Percentiles rank a stretch among this genome's conserved stretches.
phyloP scores from a whole-genome alignment of 441 rosid genomes.

The Populus hybrid region DNA sequence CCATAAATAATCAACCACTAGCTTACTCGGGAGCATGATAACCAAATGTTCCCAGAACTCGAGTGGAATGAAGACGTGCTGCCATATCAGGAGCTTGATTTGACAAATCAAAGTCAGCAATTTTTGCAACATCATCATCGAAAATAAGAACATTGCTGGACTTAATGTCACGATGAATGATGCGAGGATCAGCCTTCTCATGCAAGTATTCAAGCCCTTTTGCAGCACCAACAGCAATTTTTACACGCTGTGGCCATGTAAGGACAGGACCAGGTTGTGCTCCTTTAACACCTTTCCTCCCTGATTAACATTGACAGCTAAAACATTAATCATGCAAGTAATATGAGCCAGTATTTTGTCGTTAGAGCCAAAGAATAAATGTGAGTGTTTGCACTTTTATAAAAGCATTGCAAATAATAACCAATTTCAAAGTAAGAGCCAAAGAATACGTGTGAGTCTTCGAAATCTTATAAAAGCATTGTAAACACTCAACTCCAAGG shows the following conservation, averaged over 20 bases:
- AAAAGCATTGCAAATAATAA: not conserved
- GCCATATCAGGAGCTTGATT: constrained; percentile 99
- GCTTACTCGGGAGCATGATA: constrained; percentile 99
- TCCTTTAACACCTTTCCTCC: constrained; percentile 97
- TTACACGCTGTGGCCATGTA: constrained; percentile 90
- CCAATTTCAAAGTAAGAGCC: not conserved
- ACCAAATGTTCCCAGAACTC: constrained; percentile 95
- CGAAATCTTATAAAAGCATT: not conserved
- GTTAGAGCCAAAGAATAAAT: not conserved
- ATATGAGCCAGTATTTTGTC: not conserved
- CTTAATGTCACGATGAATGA: constrained; percentile 85
- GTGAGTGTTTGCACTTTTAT: not conserved
- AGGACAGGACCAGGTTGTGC: constrained; percentile 98
- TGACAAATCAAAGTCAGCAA: constrained; percentile 90
- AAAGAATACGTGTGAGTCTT: not conserved
- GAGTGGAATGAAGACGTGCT: constrained; percentile 98
- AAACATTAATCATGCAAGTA: not conserved
- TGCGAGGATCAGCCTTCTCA: constrained; percentile 73
- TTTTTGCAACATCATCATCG: constrained; percentile 86
- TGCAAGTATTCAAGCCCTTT: constrained; percentile 94
- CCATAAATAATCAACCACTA: constrained; percentile 8
- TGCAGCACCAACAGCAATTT: constrained; percentile 90
- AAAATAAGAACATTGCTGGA: constrained; percentile 95
- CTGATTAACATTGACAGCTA: constrained; percentile 28
- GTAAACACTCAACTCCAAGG: not conserved